Percentiles rank a stretch among this genome's conserved stretches.
Conservation (phyloP, 305 asterid genomes). For the Fraxinus albicans region DNA sequence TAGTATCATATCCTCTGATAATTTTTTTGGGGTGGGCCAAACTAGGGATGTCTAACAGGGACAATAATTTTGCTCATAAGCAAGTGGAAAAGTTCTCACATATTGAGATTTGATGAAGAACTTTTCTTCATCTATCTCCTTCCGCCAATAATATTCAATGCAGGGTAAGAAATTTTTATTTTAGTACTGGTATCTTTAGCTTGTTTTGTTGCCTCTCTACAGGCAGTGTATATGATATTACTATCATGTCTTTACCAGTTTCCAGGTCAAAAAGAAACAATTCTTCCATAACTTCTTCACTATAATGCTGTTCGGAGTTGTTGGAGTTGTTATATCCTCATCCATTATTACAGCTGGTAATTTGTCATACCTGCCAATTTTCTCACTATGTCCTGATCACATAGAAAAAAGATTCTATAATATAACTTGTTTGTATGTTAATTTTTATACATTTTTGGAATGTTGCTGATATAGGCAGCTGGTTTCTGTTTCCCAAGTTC, state of each 20-base stretch:
- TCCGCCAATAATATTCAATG: slow-evolving; percentile 93
- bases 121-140: slow-evolving; percentile 88
- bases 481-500: slow-evolving; percentile 67
- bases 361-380: slow-evolving; percentile 2
- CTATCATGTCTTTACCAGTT: slow-evolving; percentile 38
- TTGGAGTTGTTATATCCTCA: slow-evolving; percentile 83
- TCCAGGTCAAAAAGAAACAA: slow-evolving; percentile 95
- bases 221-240: slow-evolving; percentile 3
- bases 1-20: not conserved
- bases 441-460: not conserved
- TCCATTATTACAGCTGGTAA: slow-evolving; percentile 69
- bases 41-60: slow-evolving; percentile 66
- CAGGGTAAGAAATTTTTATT: slow-evolving; percentile 59
- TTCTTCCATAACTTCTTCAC: slow-evolving; percentile 95
- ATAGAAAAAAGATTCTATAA: not conserved
- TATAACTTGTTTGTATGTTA: not conserved
- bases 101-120: slow-evolving; percentile 82
- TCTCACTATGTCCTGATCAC: not conserved
- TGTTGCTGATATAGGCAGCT: slow-evolving; percentile 51
- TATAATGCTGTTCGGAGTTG: slow-evolving; percentile 85
- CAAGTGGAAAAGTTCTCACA: slow-evolving; percentile 80
- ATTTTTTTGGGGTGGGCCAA: not conserved
- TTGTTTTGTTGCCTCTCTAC: not conserved
- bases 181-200: not conserved
- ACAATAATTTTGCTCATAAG: slow-evolving; percentile 62